Base-by-base conservation (phyloP, 2,329 filamentous ascomycete species). In the Knufia fluminis region DNA sequence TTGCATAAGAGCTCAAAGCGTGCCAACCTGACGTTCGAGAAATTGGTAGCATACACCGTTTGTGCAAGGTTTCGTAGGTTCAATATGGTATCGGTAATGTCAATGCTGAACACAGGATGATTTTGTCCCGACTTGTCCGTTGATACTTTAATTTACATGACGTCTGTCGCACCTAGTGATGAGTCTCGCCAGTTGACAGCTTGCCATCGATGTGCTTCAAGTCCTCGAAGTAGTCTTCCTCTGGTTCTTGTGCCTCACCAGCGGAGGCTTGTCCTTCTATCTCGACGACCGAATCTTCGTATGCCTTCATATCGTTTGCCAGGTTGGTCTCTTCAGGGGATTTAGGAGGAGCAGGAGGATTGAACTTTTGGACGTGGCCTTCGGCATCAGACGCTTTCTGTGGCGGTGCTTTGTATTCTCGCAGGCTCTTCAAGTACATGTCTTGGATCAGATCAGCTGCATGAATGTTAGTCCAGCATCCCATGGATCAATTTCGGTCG, bases 371-470 rank as follows among this genome's bases (percentile, higher is more conserved):
- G 62, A 97, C 92, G 62, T 94, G 85, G 67, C 87, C 90, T 61
- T 91, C 84, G 66, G 90, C 76, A 66, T 97, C 92, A 63, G 80
- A 80, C 57, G 88, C 78, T 78, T 96, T 95, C 73, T 91, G 68
- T 60, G 81, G 75, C 50, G 86, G 76, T 57, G 83, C 75, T 80
- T 97, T 97, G 85, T 95, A 97, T 72, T 82, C 80, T 75, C 91
- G 92, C 67, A 98, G 82, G 74, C 97, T 90, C 71, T 84, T 85
- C 62, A 98, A 82, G 79, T 98, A 98, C 66, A 98, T 80, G 69
- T 97, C 91, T 74, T 97, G 92, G 63, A 98, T 87, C 64, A 95
- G 82, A 71, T 98, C 92, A 81, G 87, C 92, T 97, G 66, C 32
- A 57, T 20, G 4, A 19, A 3, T 39, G 23, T 46, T 23, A 46